phyloP scores from a whole-genome alignment of 2,329 filamentous ascomycete species.

The Cordyceps militaris region DNA sequence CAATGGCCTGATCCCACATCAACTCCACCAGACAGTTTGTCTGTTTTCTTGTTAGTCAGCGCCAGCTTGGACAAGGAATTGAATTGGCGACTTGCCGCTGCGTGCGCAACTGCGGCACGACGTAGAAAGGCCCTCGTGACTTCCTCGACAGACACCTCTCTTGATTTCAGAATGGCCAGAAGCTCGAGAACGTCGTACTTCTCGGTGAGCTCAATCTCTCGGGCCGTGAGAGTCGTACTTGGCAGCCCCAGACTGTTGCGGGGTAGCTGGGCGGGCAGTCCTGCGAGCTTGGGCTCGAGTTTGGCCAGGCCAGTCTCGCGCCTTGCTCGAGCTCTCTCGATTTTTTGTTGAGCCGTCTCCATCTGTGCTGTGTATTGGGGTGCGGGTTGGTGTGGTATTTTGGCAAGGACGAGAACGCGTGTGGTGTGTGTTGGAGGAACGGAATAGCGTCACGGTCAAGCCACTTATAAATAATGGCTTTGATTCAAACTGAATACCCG shows the following conservation, averaged over 20 bases:
- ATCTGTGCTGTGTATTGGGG: neutral
- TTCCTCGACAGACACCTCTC: constrained; percentile 10
- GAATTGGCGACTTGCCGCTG: constrained; percentile 2
- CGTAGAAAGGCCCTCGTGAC: constrained; percentile 12
- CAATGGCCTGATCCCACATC: constrained; percentile 29
- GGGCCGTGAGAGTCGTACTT: constrained; percentile 17
- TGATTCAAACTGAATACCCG: neutral
- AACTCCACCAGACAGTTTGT: constrained; percentile 29
- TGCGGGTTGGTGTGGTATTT: neutral
- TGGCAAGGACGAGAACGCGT: neutral
- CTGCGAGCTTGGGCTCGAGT: constrained; percentile 15
- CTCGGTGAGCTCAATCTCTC: constrained; percentile 24
- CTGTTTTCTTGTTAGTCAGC: constrained; percentile 14
- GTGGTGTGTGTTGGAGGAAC: neutral
- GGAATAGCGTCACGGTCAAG: neutral
- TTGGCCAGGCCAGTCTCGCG: constrained; percentile 15
- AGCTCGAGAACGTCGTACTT: constrained; percentile 20
- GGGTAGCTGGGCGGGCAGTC: constrained; percentile 14
- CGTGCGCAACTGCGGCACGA: constrained; percentile 12
- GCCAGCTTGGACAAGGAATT: neutral
- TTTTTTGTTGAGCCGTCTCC: constrained; percentile 11
- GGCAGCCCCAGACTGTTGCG: constrained; percentile 20
- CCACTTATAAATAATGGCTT: neutral
- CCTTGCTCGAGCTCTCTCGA: constrained; percentile 10
- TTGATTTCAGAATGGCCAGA: constrained; percentile 7